Conservation (phyloP, 2,329 filamentous ascomycete species). For the Arthrobotrys sphaeroides region DNA sequence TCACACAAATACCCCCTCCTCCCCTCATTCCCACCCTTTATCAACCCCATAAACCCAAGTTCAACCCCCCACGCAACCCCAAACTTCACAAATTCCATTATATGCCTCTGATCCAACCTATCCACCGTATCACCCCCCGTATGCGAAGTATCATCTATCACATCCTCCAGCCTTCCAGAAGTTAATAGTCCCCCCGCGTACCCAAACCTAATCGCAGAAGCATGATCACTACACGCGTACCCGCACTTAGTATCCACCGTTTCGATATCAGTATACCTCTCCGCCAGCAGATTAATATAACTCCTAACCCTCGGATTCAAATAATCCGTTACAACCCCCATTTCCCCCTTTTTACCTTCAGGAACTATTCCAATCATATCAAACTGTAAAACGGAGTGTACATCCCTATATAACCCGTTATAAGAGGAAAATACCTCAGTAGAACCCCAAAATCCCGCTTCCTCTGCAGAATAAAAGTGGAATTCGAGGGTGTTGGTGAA, state of each 20-base stretch:
- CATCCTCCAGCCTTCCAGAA: conserved; percentile 13
- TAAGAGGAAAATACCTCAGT: conserved; percentile 61
- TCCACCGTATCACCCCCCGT: conserved; percentile 16
- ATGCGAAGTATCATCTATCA: conserved; percentile 25
- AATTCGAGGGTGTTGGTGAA: conserved; percentile 95
- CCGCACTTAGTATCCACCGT: conserved; percentile 71
- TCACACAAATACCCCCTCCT: conserved; percentile 33
- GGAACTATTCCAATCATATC: conserved; percentile 62
- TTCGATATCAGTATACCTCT: conserved; percentile 61
- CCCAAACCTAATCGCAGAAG: conserved; percentile 76
- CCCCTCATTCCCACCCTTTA: not conserved
- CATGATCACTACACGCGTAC: conserved; percentile 82
- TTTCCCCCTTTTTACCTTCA: not conserved
- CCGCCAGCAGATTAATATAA: conserved; percentile 62
- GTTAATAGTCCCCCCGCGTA: conserved; percentile 62
- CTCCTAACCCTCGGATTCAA: conserved; percentile 60
- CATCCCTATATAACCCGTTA: conserved; percentile 58
- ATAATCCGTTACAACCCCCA: conserved; percentile 63
- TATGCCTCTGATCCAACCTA: conserved; percentile 5
- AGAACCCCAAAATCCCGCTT: conserved; percentile 79
- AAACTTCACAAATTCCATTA: conserved; percentile 13
- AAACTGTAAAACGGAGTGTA: conserved; percentile 64
- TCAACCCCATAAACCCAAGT: conserved; percentile 16
- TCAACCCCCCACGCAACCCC: conserved; percentile 29
- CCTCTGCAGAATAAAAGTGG: conserved; percentile 92